Percentiles rank a stretch among this genome's conserved stretches.
phyloP scores from a whole-genome alignment of 768 basidiomycete genomes.

The Crucibulum laeve region DNA sequence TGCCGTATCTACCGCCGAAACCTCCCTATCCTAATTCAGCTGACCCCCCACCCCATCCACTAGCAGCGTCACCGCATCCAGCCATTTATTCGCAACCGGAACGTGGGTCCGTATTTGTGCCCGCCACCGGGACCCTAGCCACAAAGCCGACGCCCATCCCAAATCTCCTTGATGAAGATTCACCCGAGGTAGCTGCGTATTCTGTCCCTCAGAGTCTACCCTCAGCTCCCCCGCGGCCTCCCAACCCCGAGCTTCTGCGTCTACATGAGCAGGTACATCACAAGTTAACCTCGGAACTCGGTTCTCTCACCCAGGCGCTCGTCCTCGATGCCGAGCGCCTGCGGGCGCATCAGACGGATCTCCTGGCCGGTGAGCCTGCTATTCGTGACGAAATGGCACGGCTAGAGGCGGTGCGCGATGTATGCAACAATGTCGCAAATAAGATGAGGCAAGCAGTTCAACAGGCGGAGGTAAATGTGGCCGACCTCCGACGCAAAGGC shows the following conservation, averaged over 20 bases:
- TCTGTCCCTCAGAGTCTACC: constrained; percentile 11
- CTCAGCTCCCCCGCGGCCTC: constrained; percentile 76
- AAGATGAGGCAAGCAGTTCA: constrained; percentile 61
- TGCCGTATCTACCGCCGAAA: constrained; percentile 3
- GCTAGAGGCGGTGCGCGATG: constrained; percentile 87
- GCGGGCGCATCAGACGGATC: constrained; percentile 77
- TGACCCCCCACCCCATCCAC: constrained; percentile 7
- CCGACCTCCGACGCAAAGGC: constrained; percentile 76
- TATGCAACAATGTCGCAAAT: constrained; percentile 76
- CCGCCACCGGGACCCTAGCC: constrained; percentile 6
- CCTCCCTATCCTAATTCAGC: constrained; percentile 5
- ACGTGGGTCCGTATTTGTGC: too few relatives aligned
- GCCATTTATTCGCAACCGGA: constrained; percentile 9
- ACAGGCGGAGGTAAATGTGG: constrained; percentile 67
- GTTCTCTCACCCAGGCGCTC: constrained; percentile 63
- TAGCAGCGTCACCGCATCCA: constrained; percentile 17
- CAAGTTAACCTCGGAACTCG: constrained; percentile 68
- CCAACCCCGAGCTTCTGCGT: constrained; percentile 83
- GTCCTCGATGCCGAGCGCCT: constrained; percentile 68
- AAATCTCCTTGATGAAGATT: constrained; percentile 67
- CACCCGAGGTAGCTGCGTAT: constrained; percentile 16
- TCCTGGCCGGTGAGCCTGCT: constrained; percentile 87
- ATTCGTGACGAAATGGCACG: constrained; percentile 96
- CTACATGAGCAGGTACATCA: constrained; percentile 76
- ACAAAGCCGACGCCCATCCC: constrained; percentile 29